Evolutionary conservation across 1,284 basidiomycete genomes (phyloP), one percentile per base, ranked within the genome.

Genomic region (Microbotryum violaceum): DNA sequence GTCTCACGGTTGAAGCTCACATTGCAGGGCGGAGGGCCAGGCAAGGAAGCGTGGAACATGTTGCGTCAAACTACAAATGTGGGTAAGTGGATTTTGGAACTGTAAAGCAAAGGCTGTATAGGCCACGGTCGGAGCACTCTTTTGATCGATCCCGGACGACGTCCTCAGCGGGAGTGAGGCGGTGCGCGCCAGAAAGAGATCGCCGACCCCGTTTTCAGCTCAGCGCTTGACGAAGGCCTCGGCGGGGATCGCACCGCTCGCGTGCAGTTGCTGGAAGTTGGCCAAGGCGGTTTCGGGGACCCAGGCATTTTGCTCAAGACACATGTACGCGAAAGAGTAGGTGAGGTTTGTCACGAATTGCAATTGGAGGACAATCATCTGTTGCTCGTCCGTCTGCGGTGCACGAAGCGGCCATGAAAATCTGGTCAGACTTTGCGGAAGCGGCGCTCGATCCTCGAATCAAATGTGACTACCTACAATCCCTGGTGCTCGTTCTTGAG

Each of bases 231-330:
- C 37, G 4, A 66, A 69, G 3, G 62, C 67, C 47, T 69, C 67
- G 1, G 67, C 56, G 2, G 67, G 67, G 20, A 69, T 62, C 20
- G 56, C 46, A 2, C 67, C 65, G 45, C 60, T 57, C 12, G 63
- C 68, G 45, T 72, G 70, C n/a, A 75, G 60, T 16, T 66, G 57
- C 55, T 74, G 69, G 67, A 77, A 77, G 62, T 72, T 73, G 48
- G 68, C 60, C 48, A 74, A 54, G 2, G 76, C 75, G 23, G 67
- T 58, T 33, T 66, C 62, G 37, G 71, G 70, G 53, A 75, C 71
- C 76, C 76, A 77, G 2, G 60, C 68, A 61, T 76, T 76, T 60
- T 76, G 73, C n/a, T 65, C 64, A 20, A 77, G 65, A 54, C 75
- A 76, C 62, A 75, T 68, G 52, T 76, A 72, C 23, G 76, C 73